Percentiles rank a stretch among this genome's conserved stretches.
Conservation (phyloP, 2,329 filamentous ascomycete genomes). For the Septoria petroselini region DNA sequence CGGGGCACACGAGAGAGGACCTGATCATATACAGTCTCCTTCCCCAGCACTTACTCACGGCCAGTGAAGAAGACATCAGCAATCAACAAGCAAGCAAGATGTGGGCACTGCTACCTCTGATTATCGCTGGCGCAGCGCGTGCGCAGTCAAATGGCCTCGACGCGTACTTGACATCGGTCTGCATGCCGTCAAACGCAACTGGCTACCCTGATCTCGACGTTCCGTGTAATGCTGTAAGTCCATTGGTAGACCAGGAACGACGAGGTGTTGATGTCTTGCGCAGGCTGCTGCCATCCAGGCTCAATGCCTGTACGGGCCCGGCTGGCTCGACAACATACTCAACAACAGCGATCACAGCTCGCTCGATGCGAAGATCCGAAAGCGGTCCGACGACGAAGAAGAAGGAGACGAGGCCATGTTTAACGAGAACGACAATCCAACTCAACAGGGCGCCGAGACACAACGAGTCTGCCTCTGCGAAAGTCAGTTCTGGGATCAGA, state of each 20-base stretch:
- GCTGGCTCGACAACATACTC: slow-evolving; percentile 6
- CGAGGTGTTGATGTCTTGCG: background rate
- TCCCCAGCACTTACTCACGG: no score
- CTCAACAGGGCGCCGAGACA: slow-evolving; percentile 24
- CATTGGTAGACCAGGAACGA: background rate
- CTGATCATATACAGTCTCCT: no score
- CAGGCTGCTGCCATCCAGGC: slow-evolving; percentile 24
- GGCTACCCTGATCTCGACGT: slow-evolving; percentile 26
- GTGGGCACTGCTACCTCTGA: background rate
- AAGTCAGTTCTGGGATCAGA: slow-evolving; percentile 28
- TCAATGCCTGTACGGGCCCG: slow-evolving; percentile 28
- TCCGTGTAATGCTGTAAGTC: slow-evolving; percentile 29
- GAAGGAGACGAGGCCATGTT: background rate
- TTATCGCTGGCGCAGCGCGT: background rate
- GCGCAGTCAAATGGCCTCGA: slow-evolving; percentile 16
- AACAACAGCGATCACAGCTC: background rate
- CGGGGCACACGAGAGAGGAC: no score
- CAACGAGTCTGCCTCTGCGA: slow-evolving; percentile 33
- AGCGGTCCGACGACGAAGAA: background rate
- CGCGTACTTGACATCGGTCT: slow-evolving; percentile 28
- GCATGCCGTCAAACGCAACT: slow-evolving; percentile 26
- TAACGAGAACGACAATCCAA: slow-evolving; percentile 5
- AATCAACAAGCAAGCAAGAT: background rate
- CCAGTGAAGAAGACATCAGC: no score
- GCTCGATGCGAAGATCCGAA: no score